Evolutionary conservation across 2,329 filamentous ascomycete species (phyloP).

Genomic region (Fusarium sp.): DNA sequence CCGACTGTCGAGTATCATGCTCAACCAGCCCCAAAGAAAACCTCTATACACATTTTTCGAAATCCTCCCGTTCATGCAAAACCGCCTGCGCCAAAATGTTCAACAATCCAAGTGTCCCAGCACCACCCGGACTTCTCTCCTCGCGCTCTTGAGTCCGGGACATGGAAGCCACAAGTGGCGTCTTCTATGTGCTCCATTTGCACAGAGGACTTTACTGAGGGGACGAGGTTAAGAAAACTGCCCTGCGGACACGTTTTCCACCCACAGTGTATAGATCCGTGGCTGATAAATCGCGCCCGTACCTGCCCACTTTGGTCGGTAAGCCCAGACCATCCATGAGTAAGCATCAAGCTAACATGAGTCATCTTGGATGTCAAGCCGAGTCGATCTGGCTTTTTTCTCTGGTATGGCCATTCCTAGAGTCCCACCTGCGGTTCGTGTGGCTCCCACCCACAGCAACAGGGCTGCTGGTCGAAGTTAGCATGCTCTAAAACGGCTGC

Average conservation of each 20-base stretch:
- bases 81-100: background rate
- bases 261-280: slow-evolving; percentile 35
- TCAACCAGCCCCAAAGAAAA: background rate
- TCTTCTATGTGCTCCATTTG: slow-evolving; percentile 15
- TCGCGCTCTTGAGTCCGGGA: background rate
- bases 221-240: background rate
- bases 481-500: background rate
- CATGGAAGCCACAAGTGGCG: background rate
- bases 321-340: fast-evolving
- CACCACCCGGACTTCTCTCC: background rate
- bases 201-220: slow-evolving; percentile 20
- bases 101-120: background rate
- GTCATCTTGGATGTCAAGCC: background rate
- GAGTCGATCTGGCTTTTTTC: slow-evolving; percentile 5
- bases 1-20: slow-evolving; percentile 6
- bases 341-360: background rate
- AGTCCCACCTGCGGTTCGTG: background rate
- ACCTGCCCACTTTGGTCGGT: slow-evolving; percentile 38
- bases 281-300: slow-evolving; percentile 24
- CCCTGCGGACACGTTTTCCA: slow-evolving; percentile 34
- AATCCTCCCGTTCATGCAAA: background rate
- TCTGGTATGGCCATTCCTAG: background rate
- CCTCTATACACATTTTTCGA: background rate
- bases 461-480: background rate
- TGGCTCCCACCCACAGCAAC: background rate